Evolutionary conservation across 371 early-diverging fungal species (phyloP).

Genomic region (Blakeslea trispora): DNA sequence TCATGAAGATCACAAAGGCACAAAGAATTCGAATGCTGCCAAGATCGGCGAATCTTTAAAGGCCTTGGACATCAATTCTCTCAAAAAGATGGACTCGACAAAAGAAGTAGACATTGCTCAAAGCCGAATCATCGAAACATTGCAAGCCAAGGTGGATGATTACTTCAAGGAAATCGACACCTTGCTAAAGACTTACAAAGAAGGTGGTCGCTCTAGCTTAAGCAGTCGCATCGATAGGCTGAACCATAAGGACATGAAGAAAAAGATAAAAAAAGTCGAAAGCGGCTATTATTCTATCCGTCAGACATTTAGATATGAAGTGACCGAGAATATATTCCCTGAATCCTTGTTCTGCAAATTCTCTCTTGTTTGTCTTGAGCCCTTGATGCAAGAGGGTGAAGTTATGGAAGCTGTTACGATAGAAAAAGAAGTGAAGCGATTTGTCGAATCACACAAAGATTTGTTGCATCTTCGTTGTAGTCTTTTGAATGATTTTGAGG

Average conservation of each 20-base stretch:
- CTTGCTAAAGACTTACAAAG: conserved; percentile 51
- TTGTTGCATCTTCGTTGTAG: conserved; percentile 57
- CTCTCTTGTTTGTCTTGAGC: conserved; percentile 57
- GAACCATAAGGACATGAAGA: conserved; percentile 68
- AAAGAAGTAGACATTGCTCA: conserved; percentile 40
- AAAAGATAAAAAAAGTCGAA: conserved; percentile 64
- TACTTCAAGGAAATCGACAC: conserved; percentile 46
- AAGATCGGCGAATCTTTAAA: conserved; percentile 8
- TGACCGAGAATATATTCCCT: conserved; percentile 30
- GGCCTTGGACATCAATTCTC: conserved; percentile 7
- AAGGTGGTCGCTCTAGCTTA: conserved; percentile 45
- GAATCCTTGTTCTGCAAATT: conserved; percentile 33
- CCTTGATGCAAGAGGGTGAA: conserved; percentile 75
- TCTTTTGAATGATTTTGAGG: conserved; percentile 62
- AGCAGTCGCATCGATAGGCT: conserved; percentile 61
- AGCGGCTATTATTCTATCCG: conserved; percentile 29
- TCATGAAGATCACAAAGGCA: conserved; percentile 7
- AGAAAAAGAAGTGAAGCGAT: conserved; percentile 48
- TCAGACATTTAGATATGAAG: conserved; percentile 26
- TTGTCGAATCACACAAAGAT: conserved; percentile 47
- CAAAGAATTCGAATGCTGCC: conserved; percentile 2
- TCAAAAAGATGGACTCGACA: conserved; percentile 21
- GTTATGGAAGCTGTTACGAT: conserved; percentile 63
- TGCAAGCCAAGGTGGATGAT: conserved; percentile 23
- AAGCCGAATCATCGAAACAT: conserved; percentile 35